Conservation (phyloP, 192 early-diverging fungal genomes). For the Coemansia umbellata region DNA sequence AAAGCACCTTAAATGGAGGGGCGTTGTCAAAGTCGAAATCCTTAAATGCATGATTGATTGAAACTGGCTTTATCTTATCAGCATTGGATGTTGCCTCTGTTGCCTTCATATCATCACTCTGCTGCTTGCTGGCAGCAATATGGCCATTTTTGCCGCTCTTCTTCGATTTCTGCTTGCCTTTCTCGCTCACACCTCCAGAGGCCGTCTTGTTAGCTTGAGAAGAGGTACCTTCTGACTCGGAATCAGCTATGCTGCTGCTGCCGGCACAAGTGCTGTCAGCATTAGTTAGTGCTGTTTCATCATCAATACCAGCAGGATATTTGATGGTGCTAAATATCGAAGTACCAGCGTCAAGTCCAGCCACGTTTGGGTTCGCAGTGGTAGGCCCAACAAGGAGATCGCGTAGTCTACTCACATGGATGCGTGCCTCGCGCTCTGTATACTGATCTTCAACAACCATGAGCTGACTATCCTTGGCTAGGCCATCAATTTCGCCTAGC, state of each 20-base stretch:
- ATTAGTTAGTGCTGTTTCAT: not conserved
- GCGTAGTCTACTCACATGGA: slow-evolving; percentile 84
- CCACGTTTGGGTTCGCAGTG: slow-evolving; percentile 27
- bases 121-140: not conserved
- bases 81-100: slow-evolving; percentile 8
- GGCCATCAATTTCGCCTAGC: slow-evolving; percentile 62
- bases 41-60: slow-evolving; percentile 13
- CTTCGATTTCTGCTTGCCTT: slow-evolving; percentile 11
- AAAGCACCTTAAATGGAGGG: slow-evolving; percentile 51
- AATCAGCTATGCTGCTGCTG: not conserved
- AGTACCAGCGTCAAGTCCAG: slow-evolving; percentile 69
- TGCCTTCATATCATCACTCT: slow-evolving; percentile 4
- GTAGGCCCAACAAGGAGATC: slow-evolving; percentile 77
- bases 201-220: slow-evolving; percentile 4
- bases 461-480: slow-evolving; percentile 63
- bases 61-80: not conserved
- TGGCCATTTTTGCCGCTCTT: slow-evolving; percentile 6
- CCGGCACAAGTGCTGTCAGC: not conserved
- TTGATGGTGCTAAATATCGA: slow-evolving; percentile 60
- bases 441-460: slow-evolving; percentile 74
- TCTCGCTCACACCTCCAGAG: slow-evolving; percentile 17
- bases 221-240: slow-evolving; percentile 6
- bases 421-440: slow-evolving; percentile 87
- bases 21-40: slow-evolving; percentile 13
- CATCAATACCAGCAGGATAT: slow-evolving; percentile 14